A percentile compares a stretch with the other conserved stretches of the same genome.
Conservation (phyloP, 306 rosid species). For the Rosa multiflora region DNA sequence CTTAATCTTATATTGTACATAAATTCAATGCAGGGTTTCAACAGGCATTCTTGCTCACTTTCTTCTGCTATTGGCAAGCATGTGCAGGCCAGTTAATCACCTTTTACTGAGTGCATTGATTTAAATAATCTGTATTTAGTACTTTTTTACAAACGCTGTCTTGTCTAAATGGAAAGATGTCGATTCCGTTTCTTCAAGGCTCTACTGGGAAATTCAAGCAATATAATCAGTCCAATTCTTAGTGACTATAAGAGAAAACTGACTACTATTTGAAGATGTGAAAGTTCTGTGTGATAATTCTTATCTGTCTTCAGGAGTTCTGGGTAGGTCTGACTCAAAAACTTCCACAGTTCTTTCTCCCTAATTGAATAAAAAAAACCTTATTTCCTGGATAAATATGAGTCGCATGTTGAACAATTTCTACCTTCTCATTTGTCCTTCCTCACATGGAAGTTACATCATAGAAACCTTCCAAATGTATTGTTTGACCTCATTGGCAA, state of each 20-base stretch:
- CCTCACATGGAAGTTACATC: conserved; percentile 25
- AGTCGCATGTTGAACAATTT: conserved; percentile 2
- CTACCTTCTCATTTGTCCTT: conserved; percentile 20
- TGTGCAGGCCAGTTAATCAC: conserved; percentile 22
- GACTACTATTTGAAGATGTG: background rate
- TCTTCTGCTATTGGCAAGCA: conserved; percentile 30
- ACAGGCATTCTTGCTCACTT: conserved; percentile 24
- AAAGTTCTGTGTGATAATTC: conserved; percentile 10
- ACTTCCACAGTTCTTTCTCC: background rate
- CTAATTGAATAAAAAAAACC: conserved; percentile 6
- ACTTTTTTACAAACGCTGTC: background rate
- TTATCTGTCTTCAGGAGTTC: background rate
- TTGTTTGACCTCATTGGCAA: conserved; percentile 26
- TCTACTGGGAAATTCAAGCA: conserved; percentile 24
- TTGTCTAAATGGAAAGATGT: background rate
- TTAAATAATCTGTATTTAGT: background rate
- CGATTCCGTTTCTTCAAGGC: conserved; percentile 5
- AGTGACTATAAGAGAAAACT: background rate
- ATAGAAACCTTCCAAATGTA: conserved; percentile 23
- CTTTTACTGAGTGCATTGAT: background rate
- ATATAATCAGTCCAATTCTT: conserved; percentile 18
- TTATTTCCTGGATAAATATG: background rate
- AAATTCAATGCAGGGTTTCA: conserved; percentile 42
- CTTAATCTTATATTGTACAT: conserved; percentile 10
- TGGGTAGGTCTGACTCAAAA: background rate